Conservation (phyloP, 176 grass and related monocot species). For the Tillandsia fasciculata region DNA sequence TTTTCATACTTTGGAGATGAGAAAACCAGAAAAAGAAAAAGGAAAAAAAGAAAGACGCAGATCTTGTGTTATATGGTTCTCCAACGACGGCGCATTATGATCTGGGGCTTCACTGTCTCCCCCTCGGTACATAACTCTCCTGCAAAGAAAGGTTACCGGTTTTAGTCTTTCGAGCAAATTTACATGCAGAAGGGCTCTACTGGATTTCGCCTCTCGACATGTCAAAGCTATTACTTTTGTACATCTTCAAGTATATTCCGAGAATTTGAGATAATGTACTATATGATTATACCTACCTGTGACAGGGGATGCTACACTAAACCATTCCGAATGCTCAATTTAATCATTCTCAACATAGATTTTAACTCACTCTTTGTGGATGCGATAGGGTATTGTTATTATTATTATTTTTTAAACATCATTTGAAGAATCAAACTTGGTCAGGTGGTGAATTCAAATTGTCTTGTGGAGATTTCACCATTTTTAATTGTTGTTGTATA, state of each 20-base stretch:
- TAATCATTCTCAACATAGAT: neutral
- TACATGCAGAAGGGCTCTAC: slow-evolving; percentile 26
- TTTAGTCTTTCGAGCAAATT: slow-evolving; percentile 15
- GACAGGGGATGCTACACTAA: neutral
- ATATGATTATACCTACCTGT: neutral
- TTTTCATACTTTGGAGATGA: slow-evolving; percentile 26
- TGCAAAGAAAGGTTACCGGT: slow-evolving; percentile 21
- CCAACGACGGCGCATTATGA: slow-evolving; percentile 4
- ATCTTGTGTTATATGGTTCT: slow-evolving; percentile 29
- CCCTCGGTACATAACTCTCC: slow-evolving; percentile 37
- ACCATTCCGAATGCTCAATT: neutral
- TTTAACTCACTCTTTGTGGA: neutral
- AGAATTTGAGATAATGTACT: neutral
- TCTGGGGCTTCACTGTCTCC: slow-evolving; percentile 23
- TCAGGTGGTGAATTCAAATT: too few species aligned
- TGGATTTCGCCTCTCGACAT: slow-evolving; percentile 30
- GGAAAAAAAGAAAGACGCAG: slow-evolving; percentile 28
- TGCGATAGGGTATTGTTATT: too few species aligned
- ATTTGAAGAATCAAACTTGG: too few species aligned
- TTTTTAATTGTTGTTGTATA: too few species aligned
- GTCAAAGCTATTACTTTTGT: slow-evolving; percentile 13
- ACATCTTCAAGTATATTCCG: slow-evolving; percentile 5
- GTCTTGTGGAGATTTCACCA: too few species aligned
- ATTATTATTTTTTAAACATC: too few species aligned
- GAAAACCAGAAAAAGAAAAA: neutral